Base-by-base conservation (phyloP, 1,284 basidiomycete genomes). In the Boletellus deceptivus region DNA sequence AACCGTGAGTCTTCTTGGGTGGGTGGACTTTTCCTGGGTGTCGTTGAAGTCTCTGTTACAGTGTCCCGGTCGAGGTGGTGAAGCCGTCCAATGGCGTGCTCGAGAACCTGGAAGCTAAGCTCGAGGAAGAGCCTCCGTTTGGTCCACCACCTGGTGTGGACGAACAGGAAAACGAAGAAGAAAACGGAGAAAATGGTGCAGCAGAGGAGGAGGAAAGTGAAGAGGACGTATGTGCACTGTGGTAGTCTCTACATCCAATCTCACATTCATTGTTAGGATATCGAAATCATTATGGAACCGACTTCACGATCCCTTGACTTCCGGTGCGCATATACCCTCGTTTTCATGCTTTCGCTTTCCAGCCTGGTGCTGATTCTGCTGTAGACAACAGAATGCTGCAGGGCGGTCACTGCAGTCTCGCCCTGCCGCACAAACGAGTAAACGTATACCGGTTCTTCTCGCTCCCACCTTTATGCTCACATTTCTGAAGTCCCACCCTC, bases 211-310 rank as follows among this genome's bases (percentile, higher is more conserved):
- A 65, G 14, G 74, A 75, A 41, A 79, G 75, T 24, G 73, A 72
- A 1, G 80, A 75, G 22, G 79, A 76, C 52, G 63, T 60, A 74
- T 43, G 65, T 52, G 18, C 35, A 40, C 55, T 31, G 49, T 22
- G 37, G 37, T 9, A 3, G 18, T 33, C 43, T 37, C 34, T 6
- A 7, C 29, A 33, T 43, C n/a, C 34, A 29, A 29, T 20, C 51
- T 53, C 51, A 55, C 47, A 4, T n/a, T 56, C 41, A 43, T 46
- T 22, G 8, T 33, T 37, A 88, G 84, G 84, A 89, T 62, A 74
- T 91, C 56, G 88, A 91, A 72, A 86, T 91, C 55, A 89, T 91
- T 48, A 86, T 86, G 79, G 87, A 91, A 55, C 80, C 80, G 3
- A 71, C 80, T 14, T 68, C 81, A 27, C 82, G 84, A 38, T 85